A percentile compares a stretch with the other conserved stretches of the same genome.
These are phyloP conservation scores for Russula sp. DNA, from an alignment of 768 basidiomycete genomes.

Conservation along the genomic window DNA sequence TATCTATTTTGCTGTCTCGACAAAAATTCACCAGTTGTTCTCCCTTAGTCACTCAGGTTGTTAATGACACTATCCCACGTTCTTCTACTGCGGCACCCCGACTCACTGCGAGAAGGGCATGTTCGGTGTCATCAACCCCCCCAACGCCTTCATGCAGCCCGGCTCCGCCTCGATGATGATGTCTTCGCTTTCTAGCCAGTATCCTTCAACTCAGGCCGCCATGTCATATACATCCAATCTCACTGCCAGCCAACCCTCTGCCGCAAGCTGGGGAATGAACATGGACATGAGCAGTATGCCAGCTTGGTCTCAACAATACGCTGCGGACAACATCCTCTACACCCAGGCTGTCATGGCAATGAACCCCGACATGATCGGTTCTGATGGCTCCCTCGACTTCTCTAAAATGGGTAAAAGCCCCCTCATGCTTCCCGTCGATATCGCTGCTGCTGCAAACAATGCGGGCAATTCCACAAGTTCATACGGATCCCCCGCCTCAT, in stretches of 20 bases:
- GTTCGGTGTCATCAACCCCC: slow-evolving; percentile 80
- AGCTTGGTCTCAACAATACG: slow-evolving; percentile 47
- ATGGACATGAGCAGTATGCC: slow-evolving; percentile 58
- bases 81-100: slow-evolving; percentile 71
- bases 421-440: slow-evolving; percentile 59
- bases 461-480: slow-evolving; percentile 35
- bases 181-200: slow-evolving; percentile 39
- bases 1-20: neutral
- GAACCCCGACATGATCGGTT: slow-evolving; percentile 51
- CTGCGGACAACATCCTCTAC: slow-evolving; percentile 59
- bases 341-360: slow-evolving; percentile 45
- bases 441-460: slow-evolving; percentile 43
- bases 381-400: slow-evolving; percentile 53
- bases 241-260: slow-evolving; percentile 48
- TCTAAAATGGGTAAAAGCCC: slow-evolving; percentile 44
- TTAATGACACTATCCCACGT: slow-evolving; percentile 71
- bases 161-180: slow-evolving; percentile 55
- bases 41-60: slow-evolving; percentile 54
- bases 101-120: slow-evolving; percentile 79
- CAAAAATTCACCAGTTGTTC: slow-evolving; percentile 29
- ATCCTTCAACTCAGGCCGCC: slow-evolving; percentile 57
- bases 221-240: slow-evolving; percentile 47
- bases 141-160: slow-evolving; percentile 45
- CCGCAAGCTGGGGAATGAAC: slow-evolving; percentile 58
- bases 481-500: slow-evolving; percentile 25